Evolutionary conservation across 805 yeast genomes (phyloP), one percentile per base, ranked within the genome.

Genomic region (Brettanomyces sp.): DNA sequence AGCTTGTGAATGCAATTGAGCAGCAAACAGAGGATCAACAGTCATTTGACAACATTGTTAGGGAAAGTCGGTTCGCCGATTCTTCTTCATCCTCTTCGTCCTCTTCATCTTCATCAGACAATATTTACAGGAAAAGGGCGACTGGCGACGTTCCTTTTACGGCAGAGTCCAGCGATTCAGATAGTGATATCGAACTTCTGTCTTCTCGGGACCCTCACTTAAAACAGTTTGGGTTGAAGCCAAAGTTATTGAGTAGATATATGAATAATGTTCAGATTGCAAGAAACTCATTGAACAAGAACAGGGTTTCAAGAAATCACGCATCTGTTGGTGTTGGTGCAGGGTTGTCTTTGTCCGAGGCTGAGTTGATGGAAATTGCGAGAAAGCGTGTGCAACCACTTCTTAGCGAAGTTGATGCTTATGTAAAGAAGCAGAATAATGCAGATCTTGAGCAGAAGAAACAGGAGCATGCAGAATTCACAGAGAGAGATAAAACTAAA

Each of bases 331-430:
- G 74, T 52, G 63, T 77, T 50, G 82, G 82, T 46, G 70, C 74
- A 40, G 81, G 81, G 14, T 66, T 76, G 57, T 65, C 57, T 41
- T 65, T 77, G 66, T 30, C 43, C 37, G 79, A 77, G 52, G 72
- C 70, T 45, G 79, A 76, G 58, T 69, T 77, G 49, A 65, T 74
- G 52, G 81, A 68, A 44, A 71, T 77, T 55, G 82, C 82, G 23
- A 72, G 74, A 35, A 66, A 65, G 51, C 68, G 81, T 52, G 78
- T 77, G 36, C 74, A 76, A 33, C 82, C 82, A 4, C 72, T 76
- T 36, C 63, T 77, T 55, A 67, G 70, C 39, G 66, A 61, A 51
- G 76, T 77, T 56, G 73, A 76, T 55, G 73, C 69, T 30, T 72
- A 73, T 48, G 82, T 76, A 41, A 62, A 59, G 42, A 65, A 67